Conservation (phyloP, 441 rosid genomes). For the Breynia disticha region DNA sequence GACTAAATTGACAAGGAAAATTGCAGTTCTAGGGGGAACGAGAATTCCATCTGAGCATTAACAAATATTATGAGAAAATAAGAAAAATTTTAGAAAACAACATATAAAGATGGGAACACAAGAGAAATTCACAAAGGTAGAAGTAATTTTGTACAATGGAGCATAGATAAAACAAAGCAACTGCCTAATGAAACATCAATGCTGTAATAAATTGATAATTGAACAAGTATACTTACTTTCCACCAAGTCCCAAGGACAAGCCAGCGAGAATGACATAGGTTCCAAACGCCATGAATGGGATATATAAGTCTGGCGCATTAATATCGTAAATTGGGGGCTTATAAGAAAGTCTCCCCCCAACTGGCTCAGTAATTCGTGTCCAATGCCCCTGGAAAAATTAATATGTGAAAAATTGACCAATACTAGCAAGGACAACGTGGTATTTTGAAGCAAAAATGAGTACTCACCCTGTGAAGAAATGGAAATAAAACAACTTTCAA, state of each 20-base stretch:
- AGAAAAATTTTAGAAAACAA: neutral
- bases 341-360: slow-evolving; percentile 91
- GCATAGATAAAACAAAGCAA: neutral
- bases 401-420: slow-evolving; percentile 11
- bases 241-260: slow-evolving; percentile 67
- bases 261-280: slow-evolving; percentile 91
- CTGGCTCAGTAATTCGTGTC: slow-evolving; percentile 91
- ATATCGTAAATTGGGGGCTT: slow-evolving; percentile 85
- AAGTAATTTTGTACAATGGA: neutral
- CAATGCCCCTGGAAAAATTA: slow-evolving; percentile 65
- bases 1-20: neutral
- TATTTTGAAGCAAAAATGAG: slow-evolving; percentile 1
- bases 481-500: slow-evolving; percentile 83
- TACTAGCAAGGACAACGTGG: neutral
- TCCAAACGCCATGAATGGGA: slow-evolving; percentile 94
- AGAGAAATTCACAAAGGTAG: neutral
- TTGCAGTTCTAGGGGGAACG: neutral
- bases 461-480: slow-evolving; percentile 75
- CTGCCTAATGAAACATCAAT: neutral
- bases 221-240: slow-evolving; percentile 49
- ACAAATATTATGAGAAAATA: neutral
- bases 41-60: neutral
- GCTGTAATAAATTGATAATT: neutral
- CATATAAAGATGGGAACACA: neutral
- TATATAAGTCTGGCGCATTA: slow-evolving; percentile 90